Base-by-base conservation (phyloP, 2,329 filamentous ascomycete species). In the Diplodia scrobiculata region DNA sequence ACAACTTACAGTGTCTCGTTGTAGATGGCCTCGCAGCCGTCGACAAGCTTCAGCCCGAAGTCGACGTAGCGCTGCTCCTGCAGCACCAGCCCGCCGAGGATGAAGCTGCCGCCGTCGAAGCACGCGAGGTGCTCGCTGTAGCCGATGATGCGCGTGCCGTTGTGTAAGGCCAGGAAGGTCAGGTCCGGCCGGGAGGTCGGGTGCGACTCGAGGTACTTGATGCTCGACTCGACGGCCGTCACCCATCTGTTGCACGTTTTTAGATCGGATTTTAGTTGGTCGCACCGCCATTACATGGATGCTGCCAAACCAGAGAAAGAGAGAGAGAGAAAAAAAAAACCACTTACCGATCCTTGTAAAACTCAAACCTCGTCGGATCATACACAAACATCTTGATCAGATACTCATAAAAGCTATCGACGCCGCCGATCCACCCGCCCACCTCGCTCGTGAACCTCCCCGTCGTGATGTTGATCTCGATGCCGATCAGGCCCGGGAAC, bases 321-420 rank as follows among this genome's bases (percentile, higher is more conserved):
- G 25, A 25, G 3, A 25, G 21, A 21, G 47, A n/a, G 7, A 91
- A 2, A 13, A 95, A n/a, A 4, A 47, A 47, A 47, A 32, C 5
- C 7, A 41, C 68, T 64, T 68, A 72, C 54, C 87, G 86, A 69
- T 93, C 88, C 72, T 84, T 87, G 79, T 94, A 92, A 2, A 76
- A 69, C 1, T 72, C 77, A 71, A 90, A 96, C 2, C 86, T 83
- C 6, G 75, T 71, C 0, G 86, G 82, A 73, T 94, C 89, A 75
- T 96, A 96, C 65, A 94, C 78, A 72, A 88, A 95, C 90, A 95
- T 94, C 81, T 96, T 96, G 76, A 96, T 89, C 41, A 96, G 84
- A 72, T 96, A 96, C 78, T 96, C 91, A 78, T 96, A 96, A 78
- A 89, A 96, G 55, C 87, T 91, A 75, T 96, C 91, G 34, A 85